Evolutionary conservation across 805 yeast genomes (phyloP).

Genomic region (Teunomyces kruisii): DNA sequence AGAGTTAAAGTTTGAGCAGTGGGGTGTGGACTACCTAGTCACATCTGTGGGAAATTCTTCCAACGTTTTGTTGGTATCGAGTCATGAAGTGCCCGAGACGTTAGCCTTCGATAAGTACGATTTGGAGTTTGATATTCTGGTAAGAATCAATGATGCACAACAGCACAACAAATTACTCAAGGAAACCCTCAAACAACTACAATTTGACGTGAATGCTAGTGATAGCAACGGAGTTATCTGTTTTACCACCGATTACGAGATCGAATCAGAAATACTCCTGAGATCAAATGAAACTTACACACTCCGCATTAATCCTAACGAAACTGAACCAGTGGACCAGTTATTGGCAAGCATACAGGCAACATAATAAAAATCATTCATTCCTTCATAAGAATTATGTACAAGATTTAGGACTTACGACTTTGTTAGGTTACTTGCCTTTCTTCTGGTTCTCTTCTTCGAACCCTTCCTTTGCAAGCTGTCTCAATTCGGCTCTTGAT

Average conservation of each 20-base stretch:
- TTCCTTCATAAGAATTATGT: background rate
- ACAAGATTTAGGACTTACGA: background rate
- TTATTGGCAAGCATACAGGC: background rate
- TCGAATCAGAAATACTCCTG: background rate
- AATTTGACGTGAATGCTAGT: background rate
- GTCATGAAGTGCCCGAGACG: background rate
- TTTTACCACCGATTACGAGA: background rate
- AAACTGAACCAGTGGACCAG: background rate
- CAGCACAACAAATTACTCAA: background rate
- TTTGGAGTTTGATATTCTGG: background rate
- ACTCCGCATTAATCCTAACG: background rate
- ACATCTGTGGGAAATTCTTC: slow-evolving; percentile 1
- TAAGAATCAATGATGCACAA: background rate
- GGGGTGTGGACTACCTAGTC: slow-evolving; percentile 13
- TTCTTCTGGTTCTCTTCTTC: slow-evolving; percentile 13
- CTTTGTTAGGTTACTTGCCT: background rate
- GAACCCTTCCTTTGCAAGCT: slow-evolving; percentile 36
- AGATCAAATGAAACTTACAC: background rate
- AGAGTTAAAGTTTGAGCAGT: slow-evolving; percentile 14
- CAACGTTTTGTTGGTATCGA: background rate
- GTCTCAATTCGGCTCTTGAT: slow-evolving; percentile 46
- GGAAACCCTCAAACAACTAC: background rate
- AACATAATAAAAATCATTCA: background rate
- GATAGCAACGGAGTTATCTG: background rate
- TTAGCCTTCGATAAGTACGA: background rate